These are phyloP conservation scores for Pseudogymnoascus sp. DNA, from an alignment of 2,329 filamentous ascomycete genomes.

Conservation along the genomic window DNA sequence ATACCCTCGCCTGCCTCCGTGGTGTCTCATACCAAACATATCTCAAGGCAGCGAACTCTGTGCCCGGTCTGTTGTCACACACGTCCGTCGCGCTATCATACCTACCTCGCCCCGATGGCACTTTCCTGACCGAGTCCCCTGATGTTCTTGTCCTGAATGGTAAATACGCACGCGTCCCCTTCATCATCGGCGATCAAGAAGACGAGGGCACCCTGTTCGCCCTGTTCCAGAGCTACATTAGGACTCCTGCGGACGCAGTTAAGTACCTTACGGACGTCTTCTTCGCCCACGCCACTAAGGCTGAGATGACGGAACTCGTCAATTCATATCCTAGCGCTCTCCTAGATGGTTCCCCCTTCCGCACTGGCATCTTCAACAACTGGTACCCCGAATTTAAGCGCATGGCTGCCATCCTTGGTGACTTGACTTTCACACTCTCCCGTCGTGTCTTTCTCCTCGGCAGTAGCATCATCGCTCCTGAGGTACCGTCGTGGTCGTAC, in stretches of 20 bases:
- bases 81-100: slow-evolving; percentile 63
- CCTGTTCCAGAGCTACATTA: slow-evolving; percentile 54
- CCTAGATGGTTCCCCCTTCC: slow-evolving; percentile 61
- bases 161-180: slow-evolving; percentile 50
- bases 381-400: slow-evolving; percentile 72
- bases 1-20: slow-evolving; percentile 61
- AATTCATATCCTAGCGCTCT: slow-evolving; percentile 48
- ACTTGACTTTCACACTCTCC: slow-evolving; percentile 65
- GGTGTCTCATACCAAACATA: slow-evolving; percentile 49
- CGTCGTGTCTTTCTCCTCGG: slow-evolving; percentile 54
- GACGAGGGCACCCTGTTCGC: slow-evolving; percentile 73
- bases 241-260: slow-evolving; percentile 48
- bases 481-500: slow-evolving; percentile 65
- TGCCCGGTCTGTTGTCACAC: slow-evolving; percentile 61
- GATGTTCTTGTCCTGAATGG: slow-evolving; percentile 47
- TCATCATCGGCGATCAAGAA: slow-evolving; percentile 67
- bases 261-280: slow-evolving; percentile 53
- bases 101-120: slow-evolving; percentile 64
- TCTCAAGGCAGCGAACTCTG: slow-evolving; percentile 59
- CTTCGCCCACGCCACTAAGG: slow-evolving; percentile 48
- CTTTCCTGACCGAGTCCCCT: slow-evolving; percentile 51
- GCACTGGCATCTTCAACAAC: slow-evolving; percentile 60
- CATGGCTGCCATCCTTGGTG: slow-evolving; percentile 65
- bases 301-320: slow-evolving; percentile 48
- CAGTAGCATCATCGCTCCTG: slow-evolving; percentile 40